Evolutionary conservation across 306 rosid genomes (phyloP).

Genomic region (Lupinus albus): DNA sequence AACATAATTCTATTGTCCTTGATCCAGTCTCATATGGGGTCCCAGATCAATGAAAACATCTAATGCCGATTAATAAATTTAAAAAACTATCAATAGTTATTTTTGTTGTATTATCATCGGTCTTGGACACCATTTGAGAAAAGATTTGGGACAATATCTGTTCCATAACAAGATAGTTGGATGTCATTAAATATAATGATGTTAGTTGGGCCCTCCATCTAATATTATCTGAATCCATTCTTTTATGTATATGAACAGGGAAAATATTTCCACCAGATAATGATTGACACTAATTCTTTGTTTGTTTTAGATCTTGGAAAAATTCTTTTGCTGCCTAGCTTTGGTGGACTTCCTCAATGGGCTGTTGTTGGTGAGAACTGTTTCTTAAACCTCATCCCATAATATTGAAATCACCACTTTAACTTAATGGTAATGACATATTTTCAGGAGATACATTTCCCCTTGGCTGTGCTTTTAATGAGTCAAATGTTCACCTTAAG

Average conservation of each 20-base stretch:
- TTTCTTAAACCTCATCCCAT: not conserved
- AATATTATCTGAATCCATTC: too few relatives aligned
- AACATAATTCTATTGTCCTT: too few relatives aligned
- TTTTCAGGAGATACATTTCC: constrained; percentile 72
- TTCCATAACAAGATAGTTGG: too few relatives aligned
- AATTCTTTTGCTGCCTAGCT: constrained; percentile 62
- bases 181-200: too few relatives aligned
- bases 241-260: not conserved
- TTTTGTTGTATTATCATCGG: too few relatives aligned
- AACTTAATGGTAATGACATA: not conserved
- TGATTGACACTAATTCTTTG: not conserved
- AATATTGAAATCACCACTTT: not conserved
- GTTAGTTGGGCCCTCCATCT: too few relatives aligned
- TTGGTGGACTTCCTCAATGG: constrained; percentile 78
- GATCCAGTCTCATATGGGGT: too few relatives aligned
- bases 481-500: constrained; percentile 65
- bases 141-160: too few relatives aligned
- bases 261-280: not conserved
- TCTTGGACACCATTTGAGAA: too few relatives aligned
- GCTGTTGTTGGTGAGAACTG: constrained; percentile 65
- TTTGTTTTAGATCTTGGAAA: constrained; percentile 64
- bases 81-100: too few relatives aligned
- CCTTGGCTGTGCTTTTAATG: constrained; percentile 74
- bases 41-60: too few relatives aligned
- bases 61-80: too few relatives aligned